Conservation (phyloP, 441 rosid genomes). For the Adansonia grandidieri region DNA sequence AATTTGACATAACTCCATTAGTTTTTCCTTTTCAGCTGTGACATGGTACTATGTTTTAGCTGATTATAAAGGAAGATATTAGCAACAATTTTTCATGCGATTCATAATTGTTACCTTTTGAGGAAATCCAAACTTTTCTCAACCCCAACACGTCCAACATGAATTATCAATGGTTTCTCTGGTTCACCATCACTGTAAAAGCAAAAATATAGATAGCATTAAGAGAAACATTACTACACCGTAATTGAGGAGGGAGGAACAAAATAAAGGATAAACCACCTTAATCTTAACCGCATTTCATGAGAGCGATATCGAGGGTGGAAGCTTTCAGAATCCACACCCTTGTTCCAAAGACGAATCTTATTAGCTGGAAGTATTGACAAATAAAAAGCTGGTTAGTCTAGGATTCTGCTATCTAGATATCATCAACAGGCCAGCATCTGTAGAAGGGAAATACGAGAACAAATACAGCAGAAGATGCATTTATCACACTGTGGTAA, state of each 20-base stretch:
- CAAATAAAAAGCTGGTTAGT: conserved; percentile 20
- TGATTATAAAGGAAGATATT: not conserved
- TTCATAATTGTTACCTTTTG: conserved; percentile 47
- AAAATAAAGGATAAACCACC: conserved; percentile 36
- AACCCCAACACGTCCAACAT: conserved; percentile 92
- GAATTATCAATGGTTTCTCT: conserved; percentile 80
- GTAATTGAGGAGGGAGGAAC: conserved; percentile 12
- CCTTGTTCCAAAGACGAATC: conserved; percentile 96
- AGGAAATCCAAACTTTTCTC: conserved; percentile 95
- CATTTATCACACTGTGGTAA: not conserved
- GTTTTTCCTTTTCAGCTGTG: not conserved
- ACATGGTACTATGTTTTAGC: not conserved
- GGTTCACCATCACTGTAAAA: conserved; percentile 80
- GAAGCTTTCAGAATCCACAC: conserved; percentile 92
- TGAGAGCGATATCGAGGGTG: conserved; percentile 73
- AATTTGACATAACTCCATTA: not conserved
- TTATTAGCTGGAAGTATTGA: conserved; percentile 61
- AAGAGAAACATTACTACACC: conserved; percentile 11
- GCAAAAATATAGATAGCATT: conserved; percentile 23
- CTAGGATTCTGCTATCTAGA: conserved; percentile 11
- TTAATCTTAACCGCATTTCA: conserved; percentile 83
- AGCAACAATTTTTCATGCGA: not conserved
- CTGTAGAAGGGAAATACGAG: too few relatives aligned
- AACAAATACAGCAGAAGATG: not conserved
- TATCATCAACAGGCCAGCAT: not conserved